phyloP scores from a whole-genome alignment of 345 rosid species.

The Eucalyptus coolabah region DNA sequence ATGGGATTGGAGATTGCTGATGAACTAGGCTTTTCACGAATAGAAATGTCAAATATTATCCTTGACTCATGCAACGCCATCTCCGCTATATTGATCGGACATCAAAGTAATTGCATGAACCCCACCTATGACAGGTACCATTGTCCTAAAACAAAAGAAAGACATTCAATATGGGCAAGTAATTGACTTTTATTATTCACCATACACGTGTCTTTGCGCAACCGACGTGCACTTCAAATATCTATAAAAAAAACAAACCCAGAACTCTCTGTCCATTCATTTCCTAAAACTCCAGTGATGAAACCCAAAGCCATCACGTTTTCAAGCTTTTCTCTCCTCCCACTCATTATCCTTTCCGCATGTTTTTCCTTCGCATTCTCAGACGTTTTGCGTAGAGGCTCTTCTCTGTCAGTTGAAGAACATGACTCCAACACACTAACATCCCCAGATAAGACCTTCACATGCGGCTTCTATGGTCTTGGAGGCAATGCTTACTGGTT shows the following conservation, averaged over 20 bases:
- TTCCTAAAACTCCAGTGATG: neutral
- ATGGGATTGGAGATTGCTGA: neutral
- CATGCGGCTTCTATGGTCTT: constrained; percentile 23
- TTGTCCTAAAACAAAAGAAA: neutral
- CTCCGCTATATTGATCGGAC: neutral
- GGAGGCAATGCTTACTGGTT: constrained; percentile 32
- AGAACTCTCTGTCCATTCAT: neutral
- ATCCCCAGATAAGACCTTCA: constrained; percentile 18
- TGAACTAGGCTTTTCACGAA: neutral
- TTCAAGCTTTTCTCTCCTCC: neutral
- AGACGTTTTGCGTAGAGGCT: neutral
- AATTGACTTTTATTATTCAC: neutral
- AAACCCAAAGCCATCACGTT: neutral
- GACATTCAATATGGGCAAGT: neutral
- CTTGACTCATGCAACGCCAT: neutral
- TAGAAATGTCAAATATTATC: neutral
- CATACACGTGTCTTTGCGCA: neutral
- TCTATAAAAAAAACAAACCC: neutral
- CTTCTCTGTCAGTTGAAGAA: constrained; percentile 12
- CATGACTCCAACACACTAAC: neutral
- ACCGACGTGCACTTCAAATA: neutral
- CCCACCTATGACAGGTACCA: neutral
- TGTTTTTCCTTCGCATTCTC: neutral
- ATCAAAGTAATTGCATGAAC: neutral
- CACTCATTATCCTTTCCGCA: neutral